Evolutionary conservation across 208 protist species (phyloP).

Genomic region (Trichomonas tenax): DNA sequence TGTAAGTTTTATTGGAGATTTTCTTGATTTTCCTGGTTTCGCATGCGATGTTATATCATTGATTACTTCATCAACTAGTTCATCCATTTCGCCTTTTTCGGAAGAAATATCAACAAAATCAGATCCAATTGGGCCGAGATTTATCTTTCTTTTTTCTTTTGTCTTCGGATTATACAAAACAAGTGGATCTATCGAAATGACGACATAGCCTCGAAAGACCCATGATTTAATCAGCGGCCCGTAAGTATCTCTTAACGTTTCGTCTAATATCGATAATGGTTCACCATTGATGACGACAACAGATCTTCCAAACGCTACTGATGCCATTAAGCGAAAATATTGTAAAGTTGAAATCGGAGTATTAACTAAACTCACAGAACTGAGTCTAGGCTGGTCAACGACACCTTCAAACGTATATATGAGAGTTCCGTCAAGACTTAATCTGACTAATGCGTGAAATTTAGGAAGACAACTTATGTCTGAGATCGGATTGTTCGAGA

Average conservation of each 20-base stretch:
- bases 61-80: background rate
- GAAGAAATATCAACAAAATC: background rate
- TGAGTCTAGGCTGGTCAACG: background rate
- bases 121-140: background rate
- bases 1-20: background rate
- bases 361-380: background rate
- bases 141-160: background rate
- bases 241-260: background rate
- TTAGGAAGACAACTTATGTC: background rate
- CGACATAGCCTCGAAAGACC: background rate
- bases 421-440: background rate
- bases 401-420: background rate
- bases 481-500: background rate
- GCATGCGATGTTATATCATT: background rate
- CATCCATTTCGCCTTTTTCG: background rate
- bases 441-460: background rate
- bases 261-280: background rate
- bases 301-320: background rate
- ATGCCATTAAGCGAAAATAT: background rate
- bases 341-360: background rate
- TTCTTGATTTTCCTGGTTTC: background rate
- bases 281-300: background rate
- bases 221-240: background rate
- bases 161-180: background rate
- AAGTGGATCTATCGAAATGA: background rate